Percentiles rank a stretch among this genome's conserved stretches.
phyloP scores from a whole-genome alignment of 2,329 filamentous ascomycete genomes.

The Neonectria faginata region DNA sequence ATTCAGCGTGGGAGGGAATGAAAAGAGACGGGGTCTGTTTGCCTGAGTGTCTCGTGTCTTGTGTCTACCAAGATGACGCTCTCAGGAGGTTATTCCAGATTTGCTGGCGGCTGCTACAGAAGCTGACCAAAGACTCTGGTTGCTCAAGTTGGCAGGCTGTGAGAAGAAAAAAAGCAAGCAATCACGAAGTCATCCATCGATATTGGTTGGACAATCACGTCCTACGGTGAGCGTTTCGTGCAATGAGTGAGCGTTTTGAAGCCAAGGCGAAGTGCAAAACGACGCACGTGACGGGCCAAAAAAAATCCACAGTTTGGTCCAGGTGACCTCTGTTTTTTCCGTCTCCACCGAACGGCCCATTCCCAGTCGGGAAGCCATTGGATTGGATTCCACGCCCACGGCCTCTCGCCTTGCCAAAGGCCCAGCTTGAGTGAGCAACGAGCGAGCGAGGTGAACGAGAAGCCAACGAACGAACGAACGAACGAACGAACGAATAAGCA shows the following conservation, averaged over 20 bases:
- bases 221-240: background rate
- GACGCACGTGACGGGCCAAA: constrained; percentile 38
- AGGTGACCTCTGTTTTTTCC: constrained; percentile 43
- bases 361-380: constrained; percentile 33
- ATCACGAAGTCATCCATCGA: too few species aligned
- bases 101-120: background rate
- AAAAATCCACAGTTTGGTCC: constrained; percentile 41
- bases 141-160: too few species aligned
- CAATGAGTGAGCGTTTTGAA: background rate
- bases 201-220: too few species aligned
- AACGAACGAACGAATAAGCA: background rate
- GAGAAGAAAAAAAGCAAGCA: too few species aligned
- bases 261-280: background rate
- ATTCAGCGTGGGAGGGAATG: too few species aligned
- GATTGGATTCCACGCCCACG: constrained; percentile 28
- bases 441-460: background rate
- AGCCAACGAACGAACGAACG: background rate
- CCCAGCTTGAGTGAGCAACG: constrained; percentile 26
- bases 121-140: background rate
- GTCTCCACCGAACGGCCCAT: constrained; percentile 45
- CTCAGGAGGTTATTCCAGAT: background rate
- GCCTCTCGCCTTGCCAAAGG: constrained; percentile 13
- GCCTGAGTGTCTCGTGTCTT: too few species aligned
- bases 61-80: background rate
- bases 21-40: background rate